Evolutionary conservation across 495 filamentous ascomycete species (phyloP), one percentile per base, ranked within the genome.

Genomic region (Terfezia claveryi): DNA sequence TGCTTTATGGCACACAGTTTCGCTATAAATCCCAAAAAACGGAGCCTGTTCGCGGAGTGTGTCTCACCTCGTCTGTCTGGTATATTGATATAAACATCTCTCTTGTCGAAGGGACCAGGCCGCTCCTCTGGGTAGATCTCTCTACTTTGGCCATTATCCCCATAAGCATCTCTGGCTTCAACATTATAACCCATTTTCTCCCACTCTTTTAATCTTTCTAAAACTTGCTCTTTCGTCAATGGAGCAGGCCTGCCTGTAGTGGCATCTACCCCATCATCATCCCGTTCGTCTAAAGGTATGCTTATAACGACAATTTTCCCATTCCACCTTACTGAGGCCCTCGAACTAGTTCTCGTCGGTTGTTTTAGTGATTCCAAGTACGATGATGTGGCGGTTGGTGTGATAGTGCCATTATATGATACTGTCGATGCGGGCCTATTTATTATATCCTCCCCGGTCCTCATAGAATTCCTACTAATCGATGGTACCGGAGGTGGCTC

Each of bases 251-350:
- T 68, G 62, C 75, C 67, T 68, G 80, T 71, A 64, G 41, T 4
- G 41, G 41, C 17, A 46, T 46, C 41, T 14, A 9, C 76, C 64
- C 80, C 69, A 57, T 79, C 72, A 61, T 84, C 81, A 54, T 54
- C 65, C 41, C 51, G 59, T 51, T 49, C 55, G 60, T 84, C 77
- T 54, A 72, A 68, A 41, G 86, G 86, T 36, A 91, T 68, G 23
- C 75, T 72, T 36, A 93, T 79, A 38, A 84, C 61, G 38, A 86
- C 82, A 55, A 74, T 79, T 64, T 86, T 89, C 49, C 80, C 79
- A 56, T 76, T 80, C 81, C 83, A 89, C 55, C 55, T 66, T 14
- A 57, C 64, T 37, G 60, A 51, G 10, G 51, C 55, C 56, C 56
- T 60, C 14, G 57, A 51, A 44, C 56, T 63, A 36, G 63, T 58